Evolutionary conservation across 257 asterid species (phyloP).

Genomic region (Gynochthodes officinalis): DNA sequence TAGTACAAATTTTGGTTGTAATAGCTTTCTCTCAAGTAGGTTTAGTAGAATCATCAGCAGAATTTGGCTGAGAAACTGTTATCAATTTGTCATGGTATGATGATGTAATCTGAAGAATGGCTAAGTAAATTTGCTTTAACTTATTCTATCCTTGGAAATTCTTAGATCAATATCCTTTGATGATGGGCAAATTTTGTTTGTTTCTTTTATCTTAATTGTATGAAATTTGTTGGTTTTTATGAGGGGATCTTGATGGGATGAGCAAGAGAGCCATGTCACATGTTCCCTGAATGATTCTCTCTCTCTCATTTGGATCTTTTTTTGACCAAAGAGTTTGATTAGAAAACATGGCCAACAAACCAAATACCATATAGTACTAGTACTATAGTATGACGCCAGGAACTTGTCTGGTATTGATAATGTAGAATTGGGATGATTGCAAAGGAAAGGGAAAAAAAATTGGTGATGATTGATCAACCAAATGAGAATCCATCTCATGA

Average conservation of each 20-base stretch:
- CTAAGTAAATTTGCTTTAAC: no score
- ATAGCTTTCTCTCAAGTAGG: background rate
- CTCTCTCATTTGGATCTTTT: background rate
- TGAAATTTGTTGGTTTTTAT: no score
- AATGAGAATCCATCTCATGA: constrained; percentile 6
- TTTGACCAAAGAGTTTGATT: background rate
- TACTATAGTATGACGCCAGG: background rate
- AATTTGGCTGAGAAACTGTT: background rate
- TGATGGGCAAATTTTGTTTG: no score
- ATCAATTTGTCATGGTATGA: background rate
- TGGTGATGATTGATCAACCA: no score
- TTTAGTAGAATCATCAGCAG: background rate
- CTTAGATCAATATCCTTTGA: background rate
- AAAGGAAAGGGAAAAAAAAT: no score
- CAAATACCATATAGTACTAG: no score
- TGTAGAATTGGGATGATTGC: background rate
- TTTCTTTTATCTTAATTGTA: no score
- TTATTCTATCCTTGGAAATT: background rate
- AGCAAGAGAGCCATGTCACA: background rate
- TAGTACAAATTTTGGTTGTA: background rate
- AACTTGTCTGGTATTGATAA: background rate
- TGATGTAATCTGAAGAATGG: background rate
- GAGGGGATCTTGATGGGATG: background rate
- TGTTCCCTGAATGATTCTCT: background rate
- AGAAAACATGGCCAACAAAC: background rate